phyloP scores from a whole-genome alignment of 768 basidiomycete species.

The Lactifluus pinguis region DNA sequence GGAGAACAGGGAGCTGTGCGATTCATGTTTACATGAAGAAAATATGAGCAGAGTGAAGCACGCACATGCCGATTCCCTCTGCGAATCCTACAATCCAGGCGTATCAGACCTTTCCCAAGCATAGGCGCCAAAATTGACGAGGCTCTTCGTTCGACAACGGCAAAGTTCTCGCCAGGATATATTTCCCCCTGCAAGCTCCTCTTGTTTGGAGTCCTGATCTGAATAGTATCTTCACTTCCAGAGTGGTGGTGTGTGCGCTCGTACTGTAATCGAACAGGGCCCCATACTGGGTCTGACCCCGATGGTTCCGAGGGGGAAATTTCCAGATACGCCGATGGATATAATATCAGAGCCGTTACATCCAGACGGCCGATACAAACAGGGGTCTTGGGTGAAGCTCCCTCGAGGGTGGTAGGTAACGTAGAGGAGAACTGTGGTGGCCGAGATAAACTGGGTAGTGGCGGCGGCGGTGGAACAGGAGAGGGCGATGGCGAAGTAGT shows the following conservation, averaged over 20 bases:
- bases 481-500: slow-evolving; percentile 11
- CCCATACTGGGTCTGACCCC: slow-evolving; percentile 49
- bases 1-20: slow-evolving; percentile 67
- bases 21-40: slow-evolving; percentile 17
- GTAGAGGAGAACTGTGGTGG: slow-evolving; percentile 14
- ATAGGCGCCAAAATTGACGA: slow-evolving; percentile 73
- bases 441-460: slow-evolving; percentile 12
- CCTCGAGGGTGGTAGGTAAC: slow-evolving; percentile 34
- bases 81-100: slow-evolving; percentile 68
- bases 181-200: slow-evolving; percentile 46
- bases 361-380: slow-evolving; percentile 82
- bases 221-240: slow-evolving; percentile 58
- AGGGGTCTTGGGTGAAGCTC: slow-evolving; percentile 69
- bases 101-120: slow-evolving; percentile 76
- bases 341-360: slow-evolving; percentile 80
- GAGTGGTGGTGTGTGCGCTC: slow-evolving; percentile 48
- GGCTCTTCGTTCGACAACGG: slow-evolving; percentile 79
- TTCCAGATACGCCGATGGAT: slow-evolving; percentile 62
- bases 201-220: slow-evolving; percentile 57
- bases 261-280: slow-evolving; percentile 57
- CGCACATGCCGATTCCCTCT: slow-evolving; percentile 57
- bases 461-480: slow-evolving; percentile 5
- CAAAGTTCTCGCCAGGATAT: slow-evolving; percentile 59
- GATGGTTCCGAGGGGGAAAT: slow-evolving; percentile 25
- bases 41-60: slow-evolving; percentile 17